phyloP scores from a whole-genome alignment of 176 grass and related monocot species.

The Elaeis guineensis region DNA sequence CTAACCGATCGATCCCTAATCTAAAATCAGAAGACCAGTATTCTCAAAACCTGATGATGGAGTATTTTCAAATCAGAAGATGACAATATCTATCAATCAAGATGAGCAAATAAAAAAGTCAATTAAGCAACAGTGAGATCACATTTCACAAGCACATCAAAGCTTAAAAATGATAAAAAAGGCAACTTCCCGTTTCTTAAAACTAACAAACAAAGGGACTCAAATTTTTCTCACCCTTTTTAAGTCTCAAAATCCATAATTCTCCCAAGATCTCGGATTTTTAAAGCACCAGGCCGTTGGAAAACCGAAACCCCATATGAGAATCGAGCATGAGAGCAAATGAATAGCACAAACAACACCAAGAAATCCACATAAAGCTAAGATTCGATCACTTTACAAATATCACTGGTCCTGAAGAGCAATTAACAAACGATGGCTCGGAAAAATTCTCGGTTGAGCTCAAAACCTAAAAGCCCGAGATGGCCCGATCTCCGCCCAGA shows the following conservation, averaged over 20 bases:
- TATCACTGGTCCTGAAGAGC: background rate
- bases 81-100: no score
- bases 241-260: background rate
- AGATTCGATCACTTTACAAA: background rate
- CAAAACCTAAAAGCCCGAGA: slow-evolving; percentile 1
- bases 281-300: background rate
- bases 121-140: no score
- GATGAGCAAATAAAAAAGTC: no score
- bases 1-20: background rate
- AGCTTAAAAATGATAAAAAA: background rate
- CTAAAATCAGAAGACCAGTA: background rate
- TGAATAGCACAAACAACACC: no score
- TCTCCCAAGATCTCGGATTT: background rate
- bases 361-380: background rate
- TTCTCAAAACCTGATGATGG: no score
- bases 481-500: slow-evolving; percentile 5
- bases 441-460: background rate
- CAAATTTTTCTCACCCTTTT: background rate
- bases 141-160: slow-evolving; percentile 2
- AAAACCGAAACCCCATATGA: background rate
- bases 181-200: background rate
- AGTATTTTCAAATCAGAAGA: no score
- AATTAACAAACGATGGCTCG: background rate
- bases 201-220: background rate
- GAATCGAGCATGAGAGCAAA: no score